phyloP scores from a whole-genome alignment of 2,329 filamentous ascomycete genomes.

The Stagonosporopsis cucurbitacearum region DNA sequence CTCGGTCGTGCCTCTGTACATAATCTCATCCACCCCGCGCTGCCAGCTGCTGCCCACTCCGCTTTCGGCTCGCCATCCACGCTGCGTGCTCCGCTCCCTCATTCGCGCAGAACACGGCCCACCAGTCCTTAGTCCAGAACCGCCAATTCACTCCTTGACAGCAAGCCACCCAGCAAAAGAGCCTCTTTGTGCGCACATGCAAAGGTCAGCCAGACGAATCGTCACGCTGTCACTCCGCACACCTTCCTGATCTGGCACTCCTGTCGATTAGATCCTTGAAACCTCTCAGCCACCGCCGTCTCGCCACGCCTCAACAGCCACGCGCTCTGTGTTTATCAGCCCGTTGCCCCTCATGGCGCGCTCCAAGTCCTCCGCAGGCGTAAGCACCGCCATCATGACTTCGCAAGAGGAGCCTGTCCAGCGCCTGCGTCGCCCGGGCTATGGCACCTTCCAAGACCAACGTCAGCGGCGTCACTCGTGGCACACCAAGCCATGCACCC shows the following conservation, averaged over 20 bases:
- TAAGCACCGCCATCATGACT: constrained; percentile 45
- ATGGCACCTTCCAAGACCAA: constrained; percentile 44
- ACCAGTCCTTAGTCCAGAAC: constrained; percentile 6
- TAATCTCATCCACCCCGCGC: constrained; percentile 1
- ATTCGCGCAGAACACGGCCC: constrained; percentile 18
- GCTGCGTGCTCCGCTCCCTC: constrained; percentile 9
- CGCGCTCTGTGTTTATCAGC: constrained; percentile 27
- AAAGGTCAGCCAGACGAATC: constrained; percentile 26
- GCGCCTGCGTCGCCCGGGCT: constrained; percentile 42
- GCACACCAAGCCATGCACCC: constrained; percentile 53
- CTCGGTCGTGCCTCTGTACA: constrained; percentile 11
- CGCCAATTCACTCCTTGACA: constrained; percentile 13
- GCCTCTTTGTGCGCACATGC: constrained; percentile 29
- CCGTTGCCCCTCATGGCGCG: constrained; percentile 32
- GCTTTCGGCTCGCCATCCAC: constrained; percentile 15
- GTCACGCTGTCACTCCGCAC: constrained; percentile 12
- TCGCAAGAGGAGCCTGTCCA: constrained; percentile 54
- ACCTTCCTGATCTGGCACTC: constrained; percentile 21
- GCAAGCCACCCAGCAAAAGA: constrained; percentile 27
- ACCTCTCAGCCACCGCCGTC: constrained; percentile 10
- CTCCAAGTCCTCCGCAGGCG: constrained; percentile 18
- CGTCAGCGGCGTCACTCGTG: constrained; percentile 56
- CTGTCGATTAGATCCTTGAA: constrained; percentile 17
- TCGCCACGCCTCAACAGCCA: constrained; percentile 33
- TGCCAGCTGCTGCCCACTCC: constrained; percentile 12